phyloP scores from a whole-genome alignment of 768 basidiomycete species.

The Boletus coccyginus region DNA sequence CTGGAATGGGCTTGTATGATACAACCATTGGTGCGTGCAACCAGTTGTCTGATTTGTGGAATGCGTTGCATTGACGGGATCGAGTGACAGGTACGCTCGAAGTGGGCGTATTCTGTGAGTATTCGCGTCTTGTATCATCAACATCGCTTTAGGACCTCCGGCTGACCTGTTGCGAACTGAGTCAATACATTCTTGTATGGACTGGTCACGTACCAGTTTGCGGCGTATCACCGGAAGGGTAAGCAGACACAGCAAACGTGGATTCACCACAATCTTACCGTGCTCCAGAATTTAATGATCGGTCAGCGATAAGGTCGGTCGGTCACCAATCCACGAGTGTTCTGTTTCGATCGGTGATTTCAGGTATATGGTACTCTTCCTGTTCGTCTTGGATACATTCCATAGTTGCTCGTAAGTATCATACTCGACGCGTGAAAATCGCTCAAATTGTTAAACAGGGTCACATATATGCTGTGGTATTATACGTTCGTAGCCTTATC shows the following conservation, averaged over 20 bases:
- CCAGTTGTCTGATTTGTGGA: neutral
- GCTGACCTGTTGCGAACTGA: neutral
- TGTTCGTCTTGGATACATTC: slow-evolving; percentile 20
- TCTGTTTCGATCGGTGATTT: neutral
- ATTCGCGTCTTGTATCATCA: neutral
- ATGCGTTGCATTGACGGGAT: neutral
- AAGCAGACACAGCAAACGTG: neutral
- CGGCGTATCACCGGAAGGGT: slow-evolving; percentile 32
- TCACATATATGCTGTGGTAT: slow-evolving; percentile 18
- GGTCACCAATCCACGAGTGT: neutral
- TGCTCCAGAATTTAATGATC: slow-evolving; percentile 17
- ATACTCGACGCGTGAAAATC: neutral
- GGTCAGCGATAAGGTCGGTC: slow-evolving; percentile 1
- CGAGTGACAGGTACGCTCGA: slow-evolving; percentile 15
- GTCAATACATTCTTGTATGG: slow-evolving; percentile 37
- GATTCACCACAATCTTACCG: neutral
- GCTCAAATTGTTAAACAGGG: neutral
- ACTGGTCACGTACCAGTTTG: slow-evolving; percentile 42
- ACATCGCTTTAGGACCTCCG: neutral
- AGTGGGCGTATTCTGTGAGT: slow-evolving; percentile 21
- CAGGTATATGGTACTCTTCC: slow-evolving; percentile 16
- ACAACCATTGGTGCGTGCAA: neutral
- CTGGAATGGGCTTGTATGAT: neutral
- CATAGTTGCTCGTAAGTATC: slow-evolving; percentile 16
- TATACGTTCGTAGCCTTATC: slow-evolving; percentile 9